Evolutionary conservation across 164 flowering plant genomes (phyloP).

Genomic region (Magnolia sinica): DNA sequence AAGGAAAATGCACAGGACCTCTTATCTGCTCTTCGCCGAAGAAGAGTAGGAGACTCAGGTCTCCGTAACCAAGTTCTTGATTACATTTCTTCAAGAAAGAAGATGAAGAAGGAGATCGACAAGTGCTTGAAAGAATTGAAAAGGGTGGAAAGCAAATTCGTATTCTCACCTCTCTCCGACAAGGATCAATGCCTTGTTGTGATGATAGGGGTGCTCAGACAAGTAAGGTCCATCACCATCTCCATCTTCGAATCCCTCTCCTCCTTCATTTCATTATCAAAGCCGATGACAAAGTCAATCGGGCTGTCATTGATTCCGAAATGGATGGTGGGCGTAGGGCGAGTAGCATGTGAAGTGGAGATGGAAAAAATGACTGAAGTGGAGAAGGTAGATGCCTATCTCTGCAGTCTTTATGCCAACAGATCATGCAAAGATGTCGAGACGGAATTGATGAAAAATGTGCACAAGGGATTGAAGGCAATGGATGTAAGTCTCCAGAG

Average conservation of each 20-base stretch:
- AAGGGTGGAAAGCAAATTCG: constrained; percentile 12
- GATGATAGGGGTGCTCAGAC: constrained; percentile 27
- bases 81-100: constrained; percentile 31
- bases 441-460: constrained; percentile 18
- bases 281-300: constrained; percentile 26
- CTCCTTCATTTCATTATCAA: constrained; percentile 26
- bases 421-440: constrained; percentile 17
- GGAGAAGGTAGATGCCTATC: constrained; percentile 31
- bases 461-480: constrained; percentile 41
- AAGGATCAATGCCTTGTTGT: constrained; percentile 3
- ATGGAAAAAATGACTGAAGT: constrained; percentile 28
- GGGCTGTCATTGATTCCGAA: constrained; percentile 30
- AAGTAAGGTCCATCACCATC: constrained; percentile 28
- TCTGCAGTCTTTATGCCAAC: constrained; percentile 12
- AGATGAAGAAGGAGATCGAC: constrained; percentile 27
- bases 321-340: constrained; percentile 3
- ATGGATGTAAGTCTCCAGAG: constrained; percentile 42
- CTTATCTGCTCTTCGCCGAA: constrained; percentile 30
- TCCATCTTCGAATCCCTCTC: constrained; percentile 25
- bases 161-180: background rate
- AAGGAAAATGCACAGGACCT: constrained; percentile 31
- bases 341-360: constrained; percentile 12
- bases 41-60: constrained; percentile 15
- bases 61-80: constrained; percentile 11
- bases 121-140: constrained; percentile 29